A percentile compares a stretch with the other conserved stretches of the same genome.
phyloP scores from a whole-genome alignment of 305 asterid genomes.

The Solanum chacoense region DNA sequence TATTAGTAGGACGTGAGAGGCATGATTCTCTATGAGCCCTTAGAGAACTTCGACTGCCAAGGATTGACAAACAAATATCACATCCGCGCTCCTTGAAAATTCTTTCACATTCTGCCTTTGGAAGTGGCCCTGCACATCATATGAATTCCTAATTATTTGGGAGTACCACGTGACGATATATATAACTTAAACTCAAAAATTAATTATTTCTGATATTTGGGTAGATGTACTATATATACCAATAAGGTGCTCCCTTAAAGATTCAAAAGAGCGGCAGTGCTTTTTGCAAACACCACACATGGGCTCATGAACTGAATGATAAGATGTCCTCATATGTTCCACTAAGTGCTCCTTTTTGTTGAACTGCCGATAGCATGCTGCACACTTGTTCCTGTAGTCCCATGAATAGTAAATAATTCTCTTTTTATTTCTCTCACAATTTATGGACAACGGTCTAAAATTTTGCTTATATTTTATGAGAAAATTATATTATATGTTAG shows the following conservation, averaged over 20 bases:
- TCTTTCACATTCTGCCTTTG: constrained; percentile 90
- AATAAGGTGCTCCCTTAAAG: constrained; percentile 85
- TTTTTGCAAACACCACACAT: constrained; percentile 65
- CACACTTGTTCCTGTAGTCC: constrained; percentile 69
- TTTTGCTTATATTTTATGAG: neutral
- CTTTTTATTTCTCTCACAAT: neutral
- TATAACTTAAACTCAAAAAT: neutral
- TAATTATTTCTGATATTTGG: neutral
- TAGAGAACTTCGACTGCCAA: constrained; percentile 35
- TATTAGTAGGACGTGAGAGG: constrained; percentile 60
- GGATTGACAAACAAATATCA: constrained; percentile 52
- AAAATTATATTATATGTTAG: neutral
- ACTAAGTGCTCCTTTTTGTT: constrained; percentile 86
- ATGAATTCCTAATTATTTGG: neutral
- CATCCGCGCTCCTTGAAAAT: constrained; percentile 82
- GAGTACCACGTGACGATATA: neutral
- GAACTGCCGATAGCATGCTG: constrained; percentile 82
- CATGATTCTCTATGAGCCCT: constrained; percentile 54
- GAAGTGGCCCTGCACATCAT: constrained; percentile 57
- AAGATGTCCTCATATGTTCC: constrained; percentile 83
- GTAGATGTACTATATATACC: constrained; percentile 22
- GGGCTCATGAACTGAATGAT: constrained; percentile 86
- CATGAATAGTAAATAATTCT: neutral
- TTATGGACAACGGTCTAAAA: neutral
- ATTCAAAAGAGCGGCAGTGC: constrained; percentile 85